These are phyloP conservation scores for Cyberlindnera lachancei DNA, from an alignment of 805 yeast species.

Conservation along the genomic window DNA sequence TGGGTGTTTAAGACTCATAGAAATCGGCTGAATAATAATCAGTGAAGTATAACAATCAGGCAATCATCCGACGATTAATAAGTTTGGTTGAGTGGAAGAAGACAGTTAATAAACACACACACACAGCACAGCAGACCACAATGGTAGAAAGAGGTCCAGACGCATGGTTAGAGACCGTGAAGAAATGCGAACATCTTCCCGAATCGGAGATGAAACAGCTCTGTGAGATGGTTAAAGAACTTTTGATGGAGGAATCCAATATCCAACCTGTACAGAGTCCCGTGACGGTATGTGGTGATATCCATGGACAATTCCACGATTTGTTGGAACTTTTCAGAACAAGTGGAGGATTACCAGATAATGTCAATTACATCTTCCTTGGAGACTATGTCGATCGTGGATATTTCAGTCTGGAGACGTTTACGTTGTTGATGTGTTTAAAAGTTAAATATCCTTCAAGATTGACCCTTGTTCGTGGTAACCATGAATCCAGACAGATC, in stretches of 20 bases:
- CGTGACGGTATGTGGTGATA: constrained; percentile 94
- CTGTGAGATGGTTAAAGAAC: constrained; percentile 91
- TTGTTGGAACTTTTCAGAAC: constrained; percentile 82
- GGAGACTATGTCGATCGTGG: constrained; percentile 99
- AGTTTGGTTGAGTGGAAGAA: too few relatives aligned
- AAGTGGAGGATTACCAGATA: constrained; percentile 83
- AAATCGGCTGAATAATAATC: too few relatives aligned
- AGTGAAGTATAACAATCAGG: too few relatives aligned
- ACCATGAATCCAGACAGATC: constrained; percentile 94
- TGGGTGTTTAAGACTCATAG: too few relatives aligned
- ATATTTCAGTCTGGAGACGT: constrained; percentile 90
- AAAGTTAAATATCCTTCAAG: constrained; percentile 82
- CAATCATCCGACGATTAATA: too few relatives aligned
- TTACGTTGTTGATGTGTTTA: constrained; percentile 86
- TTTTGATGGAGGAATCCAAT: constrained; percentile 92
- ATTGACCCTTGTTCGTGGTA: constrained; percentile 92
- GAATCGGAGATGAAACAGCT: constrained; percentile 94
- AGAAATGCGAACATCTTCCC: constrained; percentile 79
- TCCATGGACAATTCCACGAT: constrained; percentile 97
- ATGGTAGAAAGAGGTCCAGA: constrained; percentile 84
- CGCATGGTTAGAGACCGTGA: constrained; percentile 91
- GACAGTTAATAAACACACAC: not conserved
- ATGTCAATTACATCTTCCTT: constrained; percentile 73
- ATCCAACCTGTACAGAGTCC: constrained; percentile 92
- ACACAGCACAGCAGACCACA: constrained; percentile 1